A percentile compares a stretch with the other conserved stretches of the same genome.
These are phyloP conservation scores for Magnaporthiopsis rhizophila DNA, from an alignment of 2,329 filamentous ascomycete genomes.

Conservation along the genomic window DNA sequence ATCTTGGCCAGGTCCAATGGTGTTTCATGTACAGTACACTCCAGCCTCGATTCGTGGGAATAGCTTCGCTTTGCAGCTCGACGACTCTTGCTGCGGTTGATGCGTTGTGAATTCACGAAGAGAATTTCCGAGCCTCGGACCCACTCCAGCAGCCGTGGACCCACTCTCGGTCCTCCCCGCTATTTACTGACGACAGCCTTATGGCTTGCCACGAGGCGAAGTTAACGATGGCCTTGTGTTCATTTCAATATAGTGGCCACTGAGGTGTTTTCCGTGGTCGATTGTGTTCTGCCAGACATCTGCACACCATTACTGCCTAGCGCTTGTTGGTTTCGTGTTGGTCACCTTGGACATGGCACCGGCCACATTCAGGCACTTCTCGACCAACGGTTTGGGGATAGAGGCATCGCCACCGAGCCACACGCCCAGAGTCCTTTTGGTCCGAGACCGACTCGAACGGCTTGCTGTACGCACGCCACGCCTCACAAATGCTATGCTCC, in stretches of 20 bases:
- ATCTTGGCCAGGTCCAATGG: background rate
- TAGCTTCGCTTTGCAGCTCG: background rate
- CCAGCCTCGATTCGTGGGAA: background rate
- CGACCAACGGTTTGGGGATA: slow-evolving; percentile 16
- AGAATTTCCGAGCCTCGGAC: background rate
- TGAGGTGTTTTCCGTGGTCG: too few relatives aligned
- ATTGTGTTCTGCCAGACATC: too few relatives aligned
- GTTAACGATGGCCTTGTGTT: too few relatives aligned
- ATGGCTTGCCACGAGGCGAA: too few relatives aligned
- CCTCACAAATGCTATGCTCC: background rate
- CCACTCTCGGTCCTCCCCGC: background rate
- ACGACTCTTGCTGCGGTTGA: background rate
- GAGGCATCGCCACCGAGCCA: slow-evolving; percentile 22
- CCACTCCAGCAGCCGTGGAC: background rate
- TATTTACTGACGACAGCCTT: too few relatives aligned
- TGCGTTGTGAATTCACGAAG: background rate
- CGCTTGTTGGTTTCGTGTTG: slow-evolving; percentile 3
- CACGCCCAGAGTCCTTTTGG: slow-evolving; percentile 25
- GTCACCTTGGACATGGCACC: slow-evolving; percentile 19
- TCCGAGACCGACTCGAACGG: slow-evolving; percentile 16
- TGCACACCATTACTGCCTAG: too few relatives aligned
- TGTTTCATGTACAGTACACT: background rate
- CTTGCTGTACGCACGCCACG: slow-evolving; percentile 13
- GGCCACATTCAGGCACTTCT: slow-evolving; percentile 22
- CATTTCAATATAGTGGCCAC: too few relatives aligned